Base-by-base conservation (phyloP, 495 filamentous ascomycete species). In the Evansstolkia leycettana region DNA sequence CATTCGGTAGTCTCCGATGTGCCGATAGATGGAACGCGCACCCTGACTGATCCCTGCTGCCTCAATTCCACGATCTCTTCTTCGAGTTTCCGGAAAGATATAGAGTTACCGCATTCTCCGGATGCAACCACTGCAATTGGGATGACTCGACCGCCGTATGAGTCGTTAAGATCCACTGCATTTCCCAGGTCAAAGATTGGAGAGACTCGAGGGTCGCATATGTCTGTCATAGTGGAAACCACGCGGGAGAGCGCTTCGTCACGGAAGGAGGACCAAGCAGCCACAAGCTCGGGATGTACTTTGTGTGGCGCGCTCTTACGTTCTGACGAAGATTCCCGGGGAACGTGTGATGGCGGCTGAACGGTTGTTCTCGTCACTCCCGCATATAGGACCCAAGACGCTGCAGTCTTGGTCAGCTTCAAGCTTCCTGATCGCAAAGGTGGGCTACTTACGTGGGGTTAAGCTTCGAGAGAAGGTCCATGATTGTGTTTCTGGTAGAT, bases 381-480 rank as follows among this genome's bases (percentile, higher is more conserved):
- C 10, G 58, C 55, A 41, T 60, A 56, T 17, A 34, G 31, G 15
- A 62, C 52, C 24, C 17, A 36, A 16, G 52, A 44, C 15, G 44
- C 51, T 60, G 41, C 13, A 32, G 19, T 27, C 27, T 16, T 12
- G 29, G n/a, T 58, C 20, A 54, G 45, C 38, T 20, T 25, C 17
- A 32, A 28, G 17, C 7, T n/a, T 9, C 29, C 8, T 19, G 28
- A 6, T 31, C 14, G 17, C 5, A 7, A 11, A 24, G 17, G 10
- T 4, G 17, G 11, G n/a, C 10, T 11, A 29, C 53, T 37, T 47
- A 62, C 57, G 18, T 27, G 28, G 47, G 25, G 28, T 38, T 10
- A 64, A 48, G n/a, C 43, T 52, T 12, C 67, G 52, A 39, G 64
- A 45, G 50, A 82, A 82, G 7, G 33, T 48, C 79, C 79, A 84